A percentile compares a stretch with the other conserved stretches of the same genome.
Conservation (phyloP, 2,329 filamentous ascomycete genomes). For the Botrytis fabae region DNA sequence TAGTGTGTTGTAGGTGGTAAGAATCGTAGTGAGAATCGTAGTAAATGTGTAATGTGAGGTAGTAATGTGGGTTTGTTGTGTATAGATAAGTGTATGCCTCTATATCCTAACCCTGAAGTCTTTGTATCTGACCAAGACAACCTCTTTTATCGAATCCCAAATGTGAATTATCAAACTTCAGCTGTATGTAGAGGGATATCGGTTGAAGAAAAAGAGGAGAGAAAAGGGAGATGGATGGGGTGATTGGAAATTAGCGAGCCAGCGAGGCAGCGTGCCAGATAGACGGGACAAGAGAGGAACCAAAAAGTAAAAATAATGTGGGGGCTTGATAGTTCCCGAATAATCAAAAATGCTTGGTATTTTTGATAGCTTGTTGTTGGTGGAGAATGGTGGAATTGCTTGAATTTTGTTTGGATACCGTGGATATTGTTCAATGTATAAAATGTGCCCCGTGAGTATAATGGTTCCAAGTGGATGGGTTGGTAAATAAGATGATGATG, state of each 20-base stretch:
- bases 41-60: no score
- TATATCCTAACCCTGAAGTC: neutral
- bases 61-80: neutral
- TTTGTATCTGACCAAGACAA: neutral
- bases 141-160: conserved; percentile 4
- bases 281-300: conserved; percentile 9
- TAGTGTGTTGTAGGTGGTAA: neutral
- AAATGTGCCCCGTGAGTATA: neutral
- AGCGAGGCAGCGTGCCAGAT: conserved; percentile 21
- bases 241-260: conserved; percentile 22
- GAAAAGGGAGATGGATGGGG: neutral
- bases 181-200: neutral
- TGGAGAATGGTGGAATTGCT: conserved; percentile 2
- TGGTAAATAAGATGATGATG: neutral
- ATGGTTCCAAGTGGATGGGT: neutral
- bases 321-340: conserved; percentile 6
- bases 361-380: neutral
- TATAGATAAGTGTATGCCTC: neutral
- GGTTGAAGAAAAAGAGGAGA: conserved; percentile 6
- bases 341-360: conserved; percentile 2
- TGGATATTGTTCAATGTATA: neutral
- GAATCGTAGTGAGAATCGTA: neutral
- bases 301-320: conserved; percentile 15
- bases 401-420: conserved; percentile 3
- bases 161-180: neutral